phyloP scores from a whole-genome alignment of 768 basidiomycete species.

The Trametes gibbosa region DNA sequence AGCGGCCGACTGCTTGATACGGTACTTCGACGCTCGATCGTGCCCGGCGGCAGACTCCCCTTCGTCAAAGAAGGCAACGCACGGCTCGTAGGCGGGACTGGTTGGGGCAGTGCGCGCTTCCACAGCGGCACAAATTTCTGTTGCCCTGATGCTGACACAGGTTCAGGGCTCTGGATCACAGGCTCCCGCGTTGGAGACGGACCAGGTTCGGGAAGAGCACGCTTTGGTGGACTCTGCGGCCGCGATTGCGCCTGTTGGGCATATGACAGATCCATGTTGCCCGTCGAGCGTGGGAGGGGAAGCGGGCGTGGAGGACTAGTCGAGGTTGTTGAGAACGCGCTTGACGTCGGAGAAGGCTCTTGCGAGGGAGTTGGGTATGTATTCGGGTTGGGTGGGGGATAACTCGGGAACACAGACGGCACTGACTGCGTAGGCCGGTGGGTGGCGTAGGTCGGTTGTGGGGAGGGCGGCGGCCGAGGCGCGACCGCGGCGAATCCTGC shows the following conservation, averaged over 20 bases:
- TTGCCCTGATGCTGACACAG: slow-evolving; percentile 12
- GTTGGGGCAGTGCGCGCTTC: slow-evolving; percentile 38
- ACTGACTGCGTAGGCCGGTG: slow-evolving; percentile 18
- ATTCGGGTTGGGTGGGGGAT: not conserved
- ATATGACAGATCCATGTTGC: slow-evolving; percentile 11
- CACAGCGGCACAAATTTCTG: slow-evolving; percentile 41
- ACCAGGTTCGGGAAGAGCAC: slow-evolving; percentile 11
- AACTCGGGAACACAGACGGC: slow-evolving; percentile 8
- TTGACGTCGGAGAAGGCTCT: slow-evolving; percentile 1
- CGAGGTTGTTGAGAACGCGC: slow-evolving; percentile 6
- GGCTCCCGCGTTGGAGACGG: not conserved
- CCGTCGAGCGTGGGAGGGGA: slow-evolving; percentile 18
- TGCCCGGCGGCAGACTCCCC: not conserved
- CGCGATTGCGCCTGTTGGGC: not conserved
- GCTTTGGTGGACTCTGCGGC: slow-evolving; percentile 15
- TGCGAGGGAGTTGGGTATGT: not conserved
- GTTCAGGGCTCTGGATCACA: slow-evolving; percentile 4
- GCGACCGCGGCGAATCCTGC: slow-evolving; percentile 13
- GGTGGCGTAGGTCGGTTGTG: slow-evolving; percentile 4
- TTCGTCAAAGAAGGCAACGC: slow-evolving; percentile 8
- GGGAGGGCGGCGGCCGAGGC: slow-evolving; percentile 18
- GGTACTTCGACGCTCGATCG: slow-evolving; percentile 24
- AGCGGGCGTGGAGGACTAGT: slow-evolving; percentile 16
- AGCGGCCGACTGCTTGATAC: slow-evolving; percentile 13
- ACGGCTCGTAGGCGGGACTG: slow-evolving; percentile 12